Evolutionary conservation across 2,329 filamentous ascomycete genomes (phyloP), one percentile per base, ranked within the genome.

Genomic region (Aspergillus hiratsukae): DNA sequence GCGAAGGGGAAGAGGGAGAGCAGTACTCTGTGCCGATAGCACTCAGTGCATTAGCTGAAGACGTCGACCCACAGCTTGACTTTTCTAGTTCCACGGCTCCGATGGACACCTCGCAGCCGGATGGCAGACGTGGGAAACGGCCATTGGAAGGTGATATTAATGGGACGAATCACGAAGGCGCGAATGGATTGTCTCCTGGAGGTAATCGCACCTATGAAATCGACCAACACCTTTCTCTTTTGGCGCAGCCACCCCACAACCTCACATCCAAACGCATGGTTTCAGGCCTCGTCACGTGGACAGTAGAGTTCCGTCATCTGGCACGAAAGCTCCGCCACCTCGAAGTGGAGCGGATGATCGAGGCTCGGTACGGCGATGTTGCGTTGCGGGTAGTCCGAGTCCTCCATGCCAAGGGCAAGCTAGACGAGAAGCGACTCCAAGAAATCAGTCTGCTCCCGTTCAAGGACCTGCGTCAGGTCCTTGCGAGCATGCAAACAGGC

Each of bases 401-500:
- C 54, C 81, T 99, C 21, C 83, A 88, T 41, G 87, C 89, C 57
- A 91, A 92, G 69, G 94, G 94, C 53, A 96, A 94, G 69, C 80
- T 97, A n/a, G 93, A 97, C 63, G 94, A 99, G 73, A 96, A 95
- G 73, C 87, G 89, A 58, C 81, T 97, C 11, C 88, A 89, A 40
- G 86, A 87, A 51, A 81, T 91, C 55, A 89, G 89, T 53, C 83
- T 99, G 58, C 87, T 97, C 79, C 88, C 88, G 56, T 90, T 93
- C 66, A 86, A 88, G 56, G 90, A 96, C 53, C 85, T 97, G 25
- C 90, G 94, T 49, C 86, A 87, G 56, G 88, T 91, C 60, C 87
- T 97, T 74, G 87, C 90, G 14, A 85, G 87, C 59, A 89, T 99
- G 82, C 90, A 96, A 64, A 87, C 91, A 71, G 86, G 86, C 19